Evolutionary conservation across 1,284 basidiomycete genomes (phyloP).

Genomic region (Rhodotorula sp.): DNA sequence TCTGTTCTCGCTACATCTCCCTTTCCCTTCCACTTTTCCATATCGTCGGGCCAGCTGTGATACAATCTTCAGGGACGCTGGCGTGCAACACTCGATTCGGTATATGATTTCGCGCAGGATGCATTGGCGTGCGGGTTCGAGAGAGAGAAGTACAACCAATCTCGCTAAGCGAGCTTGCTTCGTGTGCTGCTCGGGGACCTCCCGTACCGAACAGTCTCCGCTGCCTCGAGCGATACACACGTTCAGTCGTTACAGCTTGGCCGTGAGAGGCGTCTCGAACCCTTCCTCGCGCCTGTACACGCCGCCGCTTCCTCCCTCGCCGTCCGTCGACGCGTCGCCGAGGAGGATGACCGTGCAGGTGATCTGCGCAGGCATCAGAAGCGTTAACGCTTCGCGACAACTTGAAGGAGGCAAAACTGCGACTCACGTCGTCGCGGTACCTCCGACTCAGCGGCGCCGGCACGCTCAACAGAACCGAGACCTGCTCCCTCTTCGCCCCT

Average conservation of each 20-base stretch:
- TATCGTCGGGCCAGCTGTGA: too few relatives aligned
- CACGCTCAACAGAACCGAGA: slow-evolving; percentile 77
- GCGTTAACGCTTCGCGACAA: neutral
- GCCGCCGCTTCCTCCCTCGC: slow-evolving; percentile 35
- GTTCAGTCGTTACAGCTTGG: slow-evolving; percentile 10
- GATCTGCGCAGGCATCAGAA: slow-evolving; percentile 8
- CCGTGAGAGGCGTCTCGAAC: slow-evolving; percentile 8
- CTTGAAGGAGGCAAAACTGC: neutral
- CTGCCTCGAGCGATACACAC: too few relatives aligned
- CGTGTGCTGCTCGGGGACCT: too few relatives aligned
- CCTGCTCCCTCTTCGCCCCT: slow-evolving; percentile 67
- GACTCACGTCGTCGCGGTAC: slow-evolving; percentile 76
- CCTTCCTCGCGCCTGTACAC: slow-evolving; percentile 36
- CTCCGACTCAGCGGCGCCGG: slow-evolving; percentile 74
- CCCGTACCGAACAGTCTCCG: too few relatives aligned
- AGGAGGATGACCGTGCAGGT: slow-evolving; percentile 38
- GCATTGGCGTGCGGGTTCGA: too few relatives aligned
- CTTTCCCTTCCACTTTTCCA: neutral
- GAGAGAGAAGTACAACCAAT: too few relatives aligned
- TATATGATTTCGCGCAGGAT: too few relatives aligned
- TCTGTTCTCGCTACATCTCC: too few relatives aligned
- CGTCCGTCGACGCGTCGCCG: slow-evolving; percentile 27
- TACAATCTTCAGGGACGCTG: too few relatives aligned
- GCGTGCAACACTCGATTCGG: too few relatives aligned
- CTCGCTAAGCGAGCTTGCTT: too few relatives aligned